Base-by-base conservation (phyloP, 1,284 basidiomycete genomes). In the Fomitopsis palustris region DNA sequence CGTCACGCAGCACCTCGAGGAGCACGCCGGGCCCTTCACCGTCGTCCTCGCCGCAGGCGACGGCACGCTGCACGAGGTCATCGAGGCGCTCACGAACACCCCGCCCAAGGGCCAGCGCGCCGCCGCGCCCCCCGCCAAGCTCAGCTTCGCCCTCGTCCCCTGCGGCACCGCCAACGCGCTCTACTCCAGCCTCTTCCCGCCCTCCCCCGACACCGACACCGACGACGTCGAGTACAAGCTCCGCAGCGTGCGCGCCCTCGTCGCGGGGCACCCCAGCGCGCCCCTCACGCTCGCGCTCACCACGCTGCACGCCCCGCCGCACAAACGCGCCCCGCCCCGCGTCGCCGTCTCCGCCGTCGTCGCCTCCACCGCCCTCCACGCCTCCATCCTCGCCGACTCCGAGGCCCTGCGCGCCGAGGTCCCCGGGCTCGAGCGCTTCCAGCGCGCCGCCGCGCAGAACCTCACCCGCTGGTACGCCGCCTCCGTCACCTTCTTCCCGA, bases 151-250 rank as follows among this genome's bases (percentile, higher is more conserved):
- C 10, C 77, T 90, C 35, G 77, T 91, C 16, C 95, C 95, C 3
- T 85, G 85, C 43, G 96, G 96, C 10, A 98, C 95, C n/a, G 95
- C 94, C 19, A 98, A 98, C 69, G 96, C 96, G 0, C 78, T 97
- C n/a, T 95, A 90, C 71, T 81, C 81, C 56, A 88, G 79, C 49
- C 72, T 86, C 47, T 90, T 85, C 65, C 81, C 78, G 3, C 78
- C 78, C 6, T 45, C 64, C 16, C 58, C 68, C 12, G 61, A 64
- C 4, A 61, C 68, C 21, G 67, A 69, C 7, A 61, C 68, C n/a
- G 67, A 69, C 35, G 69, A 70, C 10, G 61, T 74, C 2, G 65
- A 72, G 29, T 83, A 85, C 68, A 79, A 74, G 61, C 74, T 91
- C 29, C 77, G 78, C 63, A 86, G 87, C 10, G 64, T 92, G 27